Percentiles rank a stretch among this genome's conserved stretches.
Conservation (phyloP, 1,284 basidiomycete genomes). For the Apiotrichum montevideense region DNA sequence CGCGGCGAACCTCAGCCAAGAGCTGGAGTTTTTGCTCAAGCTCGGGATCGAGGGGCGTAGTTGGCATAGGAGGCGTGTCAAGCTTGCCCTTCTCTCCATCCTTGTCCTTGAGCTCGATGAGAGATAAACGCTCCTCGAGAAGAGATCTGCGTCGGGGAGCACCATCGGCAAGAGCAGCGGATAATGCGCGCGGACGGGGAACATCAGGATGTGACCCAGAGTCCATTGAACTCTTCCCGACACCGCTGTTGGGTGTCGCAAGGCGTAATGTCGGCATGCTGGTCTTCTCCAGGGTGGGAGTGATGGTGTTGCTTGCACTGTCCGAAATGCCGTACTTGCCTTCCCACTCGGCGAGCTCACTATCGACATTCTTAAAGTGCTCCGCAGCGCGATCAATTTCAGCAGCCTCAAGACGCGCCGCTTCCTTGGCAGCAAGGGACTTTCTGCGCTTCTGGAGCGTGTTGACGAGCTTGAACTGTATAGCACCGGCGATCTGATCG, state of each 20-base stretch:
- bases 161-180: not conserved
- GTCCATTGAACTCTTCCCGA: not conserved
- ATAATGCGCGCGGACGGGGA: not conserved
- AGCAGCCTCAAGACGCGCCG: slow-evolving; percentile 64
- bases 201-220: not conserved
- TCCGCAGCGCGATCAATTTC: slow-evolving; percentile 69
- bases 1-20: slow-evolving; percentile 40
- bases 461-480: slow-evolving; percentile 78
- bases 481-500: slow-evolving; percentile 66
- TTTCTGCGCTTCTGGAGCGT: slow-evolving; percentile 69
- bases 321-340: slow-evolving; percentile 59
- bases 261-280: not conserved
- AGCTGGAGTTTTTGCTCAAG: slow-evolving; percentile 36
- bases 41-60: slow-evolving; percentile 22
- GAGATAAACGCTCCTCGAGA: slow-evolving; percentile 7
- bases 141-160: not conserved
- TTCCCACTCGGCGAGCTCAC: slow-evolving; percentile 80
- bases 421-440: slow-evolving; percentile 66
- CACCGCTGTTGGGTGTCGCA: not conserved
- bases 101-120: slow-evolving; percentile 10
- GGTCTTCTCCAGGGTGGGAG: slow-evolving; percentile 7
- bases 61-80: not conserved
- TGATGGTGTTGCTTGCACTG: not conserved
- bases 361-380: slow-evolving; percentile 60
- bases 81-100: not conserved